These are phyloP conservation scores for Aspergillus sp. DNA, from an alignment of 2,329 filamentous ascomycete species.

Conservation along the genomic window DNA sequence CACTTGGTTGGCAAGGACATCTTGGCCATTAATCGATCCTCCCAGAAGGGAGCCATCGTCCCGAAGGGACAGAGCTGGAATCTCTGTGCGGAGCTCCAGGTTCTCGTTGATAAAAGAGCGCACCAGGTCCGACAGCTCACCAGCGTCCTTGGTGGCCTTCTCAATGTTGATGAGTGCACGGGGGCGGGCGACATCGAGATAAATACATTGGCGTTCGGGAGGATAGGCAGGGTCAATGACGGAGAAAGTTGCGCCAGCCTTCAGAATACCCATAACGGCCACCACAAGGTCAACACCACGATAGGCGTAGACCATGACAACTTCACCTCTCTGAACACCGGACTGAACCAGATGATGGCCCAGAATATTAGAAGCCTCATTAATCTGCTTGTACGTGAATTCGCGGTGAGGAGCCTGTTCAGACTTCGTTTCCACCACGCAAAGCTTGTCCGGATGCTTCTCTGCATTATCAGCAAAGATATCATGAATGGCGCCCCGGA, in stretches of 20 bases:
- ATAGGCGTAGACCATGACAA: slow-evolving; percentile 90
- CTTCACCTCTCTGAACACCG: slow-evolving; percentile 75
- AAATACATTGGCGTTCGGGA: slow-evolving; percentile 75
- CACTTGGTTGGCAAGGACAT: slow-evolving; percentile 61
- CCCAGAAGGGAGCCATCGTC: slow-evolving; percentile 72
- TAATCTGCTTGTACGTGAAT: slow-evolving; percentile 84
- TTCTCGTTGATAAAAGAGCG: slow-evolving; percentile 69
- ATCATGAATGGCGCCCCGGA: slow-evolving; percentile 43
- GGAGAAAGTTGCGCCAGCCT: slow-evolving; percentile 59
- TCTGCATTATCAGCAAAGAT: slow-evolving; percentile 52
- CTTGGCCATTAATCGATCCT: slow-evolving; percentile 62
- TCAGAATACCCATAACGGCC: slow-evolving; percentile 73
- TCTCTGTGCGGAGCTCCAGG: slow-evolving; percentile 67
- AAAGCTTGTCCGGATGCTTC: slow-evolving; percentile 65
- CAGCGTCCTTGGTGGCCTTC: slow-evolving; percentile 66
- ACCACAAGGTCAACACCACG: slow-evolving; percentile 75
- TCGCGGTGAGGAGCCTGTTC: slow-evolving; percentile 54
- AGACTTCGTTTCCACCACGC: slow-evolving; percentile 63
- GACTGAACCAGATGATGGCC: slow-evolving; percentile 74
- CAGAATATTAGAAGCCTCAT: slow-evolving; percentile 76
- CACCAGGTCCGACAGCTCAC: slow-evolving; percentile 60
- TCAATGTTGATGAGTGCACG: slow-evolving; percentile 70
- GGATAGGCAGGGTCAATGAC: slow-evolving; percentile 79
- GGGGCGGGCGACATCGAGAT: slow-evolving; percentile 75
- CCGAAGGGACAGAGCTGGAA: slow-evolving; percentile 69